Evolutionary conservation across 2,329 filamentous ascomycete genomes (phyloP), one percentile per base, ranked within the genome.

Genomic region (Stenocarpella maydis): DNA sequence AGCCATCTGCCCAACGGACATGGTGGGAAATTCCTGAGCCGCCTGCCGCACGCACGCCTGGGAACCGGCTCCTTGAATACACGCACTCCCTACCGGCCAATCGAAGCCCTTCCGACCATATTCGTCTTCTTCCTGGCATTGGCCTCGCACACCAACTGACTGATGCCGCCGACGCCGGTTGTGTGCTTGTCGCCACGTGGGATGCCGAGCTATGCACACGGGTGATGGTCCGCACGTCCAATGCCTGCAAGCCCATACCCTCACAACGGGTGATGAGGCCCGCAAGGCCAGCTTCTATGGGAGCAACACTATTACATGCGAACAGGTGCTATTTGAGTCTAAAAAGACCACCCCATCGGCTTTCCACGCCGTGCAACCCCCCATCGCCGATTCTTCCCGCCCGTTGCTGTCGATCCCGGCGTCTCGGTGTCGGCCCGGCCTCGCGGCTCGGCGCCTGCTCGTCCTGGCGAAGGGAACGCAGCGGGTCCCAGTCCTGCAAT

Each of bases 391-490:
- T 17, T 15, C 50, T 52, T 24, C 17, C 24, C 15, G 55, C 21
- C 39, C 31, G 39, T 43, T n/a, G n/a, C 15, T 17, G 14, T 43
- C 4, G 41, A 43, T 19, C 26, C 39, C 55, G 10, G 41, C 24
- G 8, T 5, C 12, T 58, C 53, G 53, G 53, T 24, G 53, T 34
- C 53, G 53, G 15, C 12, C 21, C 53, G 14, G n/a, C 21, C 34
- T 66, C 64, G 64, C 52, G 39, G 28, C 53, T 67, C 64, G 64
- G 64, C 52, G 19, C 45, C 49, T 49, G 31, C 52, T 53, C 34
- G 24, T 67, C 8, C n/a, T 34, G 28, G 47, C 41, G 58, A 61
- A 47, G 28, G 19, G 21, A 61, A n/a, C 26, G 31, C 55, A 61
- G 10, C 31, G 10, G 47, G 21, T 15, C 12, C 19, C 4, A 34